A percentile compares a stretch with the other conserved stretches of the same genome.
Evolutionary conservation across 495 filamentous ascomycete genomes (phyloP).

Genomic region (Hyaloscypha bicolor): DNA sequence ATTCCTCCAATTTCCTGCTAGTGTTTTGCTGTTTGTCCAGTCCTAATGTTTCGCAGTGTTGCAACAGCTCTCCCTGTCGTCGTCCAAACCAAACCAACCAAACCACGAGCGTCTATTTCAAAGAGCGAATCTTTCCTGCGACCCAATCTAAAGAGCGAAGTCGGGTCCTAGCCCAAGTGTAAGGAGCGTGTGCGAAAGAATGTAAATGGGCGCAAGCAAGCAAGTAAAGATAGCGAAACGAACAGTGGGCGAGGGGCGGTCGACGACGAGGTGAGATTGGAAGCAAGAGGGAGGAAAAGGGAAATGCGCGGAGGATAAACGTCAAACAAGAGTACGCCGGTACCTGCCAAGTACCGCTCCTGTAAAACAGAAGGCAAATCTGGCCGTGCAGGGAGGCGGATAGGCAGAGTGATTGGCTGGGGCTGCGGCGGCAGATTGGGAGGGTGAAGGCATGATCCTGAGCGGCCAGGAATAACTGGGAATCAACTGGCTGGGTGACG

Average conservation of each 20-base stretch:
- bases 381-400: conserved; percentile 1
- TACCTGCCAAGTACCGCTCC: conserved; percentile 11
- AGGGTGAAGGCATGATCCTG: conserved; percentile 26
- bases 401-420: background rate
- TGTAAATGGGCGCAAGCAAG: conserved; percentile 9
- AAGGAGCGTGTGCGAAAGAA: conserved; percentile 25
- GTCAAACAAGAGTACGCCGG: conserved; percentile 7
- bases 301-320: conserved; percentile 8
- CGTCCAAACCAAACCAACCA: background rate
- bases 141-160: conserved; percentile 11
- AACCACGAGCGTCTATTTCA: background rate
- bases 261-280: conserved; percentile 4
- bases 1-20: background rate
- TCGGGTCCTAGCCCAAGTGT: conserved; percentile 27
- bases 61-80: conserved; percentile 1
- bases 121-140: background rate
- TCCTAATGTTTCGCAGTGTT: background rate
- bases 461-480: conserved; percentile 14
- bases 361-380: background rate
- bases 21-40: background rate
- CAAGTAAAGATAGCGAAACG: conserved; percentile 7
- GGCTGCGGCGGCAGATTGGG: background rate
- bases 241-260: background rate
- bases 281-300: conserved; percentile 6
- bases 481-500: conserved; percentile 10